Evolutionary conservation across 2,329 filamentous ascomycete genomes (phyloP).

Genomic region (Myriosclerotinia scirpicola): DNA sequence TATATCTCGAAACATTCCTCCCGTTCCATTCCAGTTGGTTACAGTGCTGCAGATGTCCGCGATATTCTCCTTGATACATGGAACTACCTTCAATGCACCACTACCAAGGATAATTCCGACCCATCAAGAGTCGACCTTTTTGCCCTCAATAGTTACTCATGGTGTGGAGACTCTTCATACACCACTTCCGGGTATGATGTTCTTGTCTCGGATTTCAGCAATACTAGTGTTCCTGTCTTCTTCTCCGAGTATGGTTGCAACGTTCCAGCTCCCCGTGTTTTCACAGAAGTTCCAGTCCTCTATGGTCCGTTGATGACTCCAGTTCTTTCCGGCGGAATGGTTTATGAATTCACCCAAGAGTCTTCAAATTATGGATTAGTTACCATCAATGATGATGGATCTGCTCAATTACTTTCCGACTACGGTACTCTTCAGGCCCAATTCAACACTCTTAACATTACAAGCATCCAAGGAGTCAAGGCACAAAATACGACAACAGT

Average conservation of each 20-base stretch:
- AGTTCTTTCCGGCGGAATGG: slow-evolving; percentile 71
- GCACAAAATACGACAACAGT: slow-evolving; percentile 53
- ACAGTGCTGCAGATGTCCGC: slow-evolving; percentile 79
- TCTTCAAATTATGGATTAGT: slow-evolving; percentile 66
- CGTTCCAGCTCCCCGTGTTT: slow-evolving; percentile 65
- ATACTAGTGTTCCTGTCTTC: slow-evolving; percentile 71
- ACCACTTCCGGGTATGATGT: slow-evolving; percentile 61
- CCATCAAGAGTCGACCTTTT: slow-evolving; percentile 71
- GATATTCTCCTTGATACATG: slow-evolving; percentile 70
- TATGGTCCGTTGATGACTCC: slow-evolving; percentile 69
- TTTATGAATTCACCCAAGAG: slow-evolving; percentile 80
- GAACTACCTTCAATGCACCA: slow-evolving; percentile 70
- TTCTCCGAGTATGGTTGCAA: slow-evolving; percentile 85
- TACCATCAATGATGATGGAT: slow-evolving; percentile 56
- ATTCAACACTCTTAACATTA: slow-evolving; percentile 73
- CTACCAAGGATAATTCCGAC: slow-evolving; percentile 53
- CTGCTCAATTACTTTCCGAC: slow-evolving; percentile 60
- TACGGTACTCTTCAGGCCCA: slow-evolving; percentile 74
- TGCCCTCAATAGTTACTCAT: slow-evolving; percentile 76
- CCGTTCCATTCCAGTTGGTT: slow-evolving; percentile 72
- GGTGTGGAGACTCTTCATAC: slow-evolving; percentile 66
- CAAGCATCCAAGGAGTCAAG: slow-evolving; percentile 62
- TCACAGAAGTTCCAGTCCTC: slow-evolving; percentile 72
- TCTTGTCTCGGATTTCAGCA: slow-evolving; percentile 64
- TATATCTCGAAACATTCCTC: slow-evolving; percentile 72